Percentiles rank a stretch among this genome's conserved stretches.
phyloP scores from a whole-genome alignment of 768 basidiomycete genomes.

The Kwoniella pini region DNA sequence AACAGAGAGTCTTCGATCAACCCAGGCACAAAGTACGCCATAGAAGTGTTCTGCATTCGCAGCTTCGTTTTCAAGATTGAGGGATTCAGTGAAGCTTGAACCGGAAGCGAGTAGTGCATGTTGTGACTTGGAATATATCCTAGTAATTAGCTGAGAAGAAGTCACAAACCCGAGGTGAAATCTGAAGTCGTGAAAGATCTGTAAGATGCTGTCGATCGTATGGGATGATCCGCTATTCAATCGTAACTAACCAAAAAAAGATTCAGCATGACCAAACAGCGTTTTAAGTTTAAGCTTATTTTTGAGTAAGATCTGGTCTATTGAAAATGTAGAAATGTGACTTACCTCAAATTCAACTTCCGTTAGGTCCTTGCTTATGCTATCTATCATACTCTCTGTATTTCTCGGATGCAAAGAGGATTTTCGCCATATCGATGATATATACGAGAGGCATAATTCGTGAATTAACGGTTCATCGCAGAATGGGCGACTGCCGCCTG shows the following conservation, averaged over 20 bases:
- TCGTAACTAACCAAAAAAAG: slow-evolving; percentile 23
- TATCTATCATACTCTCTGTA: slow-evolving; percentile 23
- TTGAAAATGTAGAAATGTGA: neutral
- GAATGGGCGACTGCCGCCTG: neutral
- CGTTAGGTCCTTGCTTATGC: slow-evolving; percentile 33
- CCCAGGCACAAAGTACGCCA: slow-evolving; percentile 3
- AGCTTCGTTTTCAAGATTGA: neutral
- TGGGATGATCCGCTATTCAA: slow-evolving; percentile 15
- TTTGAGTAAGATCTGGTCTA: neutral
- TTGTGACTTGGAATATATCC: slow-evolving; percentile 20
- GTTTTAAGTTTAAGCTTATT: neutral
- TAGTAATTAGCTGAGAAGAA: slow-evolving; percentile 31
- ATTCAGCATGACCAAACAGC: neutral
- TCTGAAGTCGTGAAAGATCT: slow-evolving; percentile 33
- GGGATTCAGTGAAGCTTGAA: neutral
- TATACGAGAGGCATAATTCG: slow-evolving; percentile 38
- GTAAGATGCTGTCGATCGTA: slow-evolving; percentile 18
- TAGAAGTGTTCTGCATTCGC: neutral
- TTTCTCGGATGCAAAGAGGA: neutral
- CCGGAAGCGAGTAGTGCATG: neutral
- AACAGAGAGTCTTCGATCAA: slow-evolving; percentile 9
- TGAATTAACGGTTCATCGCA: slow-evolving; percentile 19
- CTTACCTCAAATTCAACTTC: slow-evolving; percentile 45
- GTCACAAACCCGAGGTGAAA: slow-evolving; percentile 36
- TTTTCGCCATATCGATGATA: slow-evolving; percentile 25